phyloP scores from a whole-genome alignment of 1,284 basidiomycete genomes.

The Entoloma clypeatum region DNA sequence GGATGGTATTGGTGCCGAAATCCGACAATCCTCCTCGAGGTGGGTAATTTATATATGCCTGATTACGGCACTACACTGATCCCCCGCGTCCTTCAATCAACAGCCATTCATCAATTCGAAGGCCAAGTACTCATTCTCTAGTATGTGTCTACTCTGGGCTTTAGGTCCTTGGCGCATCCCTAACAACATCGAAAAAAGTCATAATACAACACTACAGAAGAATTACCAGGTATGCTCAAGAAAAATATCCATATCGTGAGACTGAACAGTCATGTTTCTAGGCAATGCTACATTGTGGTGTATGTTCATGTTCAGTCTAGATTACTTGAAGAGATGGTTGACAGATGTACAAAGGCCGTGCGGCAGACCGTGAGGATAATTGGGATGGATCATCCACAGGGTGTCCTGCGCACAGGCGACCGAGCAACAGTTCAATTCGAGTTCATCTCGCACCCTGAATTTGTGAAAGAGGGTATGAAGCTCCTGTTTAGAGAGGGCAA shows the following conservation, averaged over 20 bases:
- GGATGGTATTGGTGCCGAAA: constrained; percentile 88
- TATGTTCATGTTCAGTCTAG: constrained; percentile 44
- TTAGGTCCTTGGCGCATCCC: not conserved
- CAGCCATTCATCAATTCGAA: constrained; percentile 77
- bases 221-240: constrained; percentile 71
- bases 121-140: constrained; percentile 84
- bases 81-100: constrained; percentile 7
- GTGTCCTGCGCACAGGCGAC: constrained; percentile 86
- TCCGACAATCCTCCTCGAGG: constrained; percentile 76
- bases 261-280: constrained; percentile 28
- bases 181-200: constrained; percentile 41
- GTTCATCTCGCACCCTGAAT: constrained; percentile 88
- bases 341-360: constrained; percentile 55
- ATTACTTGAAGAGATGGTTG: too few relatives aligned
- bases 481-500: constrained; percentile 89
- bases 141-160: constrained; percentile 35
- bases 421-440: constrained; percentile 88
- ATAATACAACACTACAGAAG: constrained; percentile 88
- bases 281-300: constrained; percentile 85
- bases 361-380: constrained; percentile 90
- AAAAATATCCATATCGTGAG: constrained; percentile 4
- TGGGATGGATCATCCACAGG: constrained; percentile 84
- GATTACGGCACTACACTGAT: not conserved
- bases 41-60: constrained; percentile 23
- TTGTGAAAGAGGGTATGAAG: constrained; percentile 88